Conservation (phyloP, 345 rosid species). For the Combretum micranthum region DNA sequence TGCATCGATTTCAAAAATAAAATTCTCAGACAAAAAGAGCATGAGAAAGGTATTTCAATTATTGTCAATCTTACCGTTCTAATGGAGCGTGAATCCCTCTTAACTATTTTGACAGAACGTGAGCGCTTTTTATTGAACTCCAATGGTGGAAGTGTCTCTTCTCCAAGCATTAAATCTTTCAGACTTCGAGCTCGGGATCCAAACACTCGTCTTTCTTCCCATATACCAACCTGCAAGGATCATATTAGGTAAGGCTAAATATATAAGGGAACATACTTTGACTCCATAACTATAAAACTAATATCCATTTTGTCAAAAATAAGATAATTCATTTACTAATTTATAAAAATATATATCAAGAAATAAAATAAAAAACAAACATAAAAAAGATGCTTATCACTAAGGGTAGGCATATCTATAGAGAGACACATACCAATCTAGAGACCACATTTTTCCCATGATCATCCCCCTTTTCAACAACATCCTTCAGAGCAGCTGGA, state of each 20-base stretch:
- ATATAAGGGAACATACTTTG: too few relatives aligned
- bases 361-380: neutral
- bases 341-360: too few relatives aligned
- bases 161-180: constrained; percentile 73
- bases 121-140: constrained; percentile 74
- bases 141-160: constrained; percentile 60
- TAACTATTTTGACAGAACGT: constrained; percentile 66
- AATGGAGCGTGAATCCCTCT: constrained; percentile 78
- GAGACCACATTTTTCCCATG: constrained; percentile 70
- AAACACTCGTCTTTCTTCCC: constrained; percentile 96
- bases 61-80: constrained; percentile 43
- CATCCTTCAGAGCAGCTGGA: constrained; percentile 74
- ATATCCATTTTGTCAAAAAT: neutral
- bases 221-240: constrained; percentile 57
- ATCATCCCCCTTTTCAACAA: constrained; percentile 67
- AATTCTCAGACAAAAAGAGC: neutral
- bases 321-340: too few relatives aligned
- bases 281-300: too few relatives aligned
- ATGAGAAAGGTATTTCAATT: neutral
- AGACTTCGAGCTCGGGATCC: constrained; percentile 69
- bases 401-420: neutral
- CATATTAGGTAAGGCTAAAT: too few relatives aligned
- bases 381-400: neutral
- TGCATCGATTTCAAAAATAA: neutral
- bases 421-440: constrained; percentile 42